A percentile compares a stretch with the other conserved stretches of the same genome.
Conservation (phyloP, 1,139 yeast genomes). For the Chernovozyma sophiae-reginae region DNA sequence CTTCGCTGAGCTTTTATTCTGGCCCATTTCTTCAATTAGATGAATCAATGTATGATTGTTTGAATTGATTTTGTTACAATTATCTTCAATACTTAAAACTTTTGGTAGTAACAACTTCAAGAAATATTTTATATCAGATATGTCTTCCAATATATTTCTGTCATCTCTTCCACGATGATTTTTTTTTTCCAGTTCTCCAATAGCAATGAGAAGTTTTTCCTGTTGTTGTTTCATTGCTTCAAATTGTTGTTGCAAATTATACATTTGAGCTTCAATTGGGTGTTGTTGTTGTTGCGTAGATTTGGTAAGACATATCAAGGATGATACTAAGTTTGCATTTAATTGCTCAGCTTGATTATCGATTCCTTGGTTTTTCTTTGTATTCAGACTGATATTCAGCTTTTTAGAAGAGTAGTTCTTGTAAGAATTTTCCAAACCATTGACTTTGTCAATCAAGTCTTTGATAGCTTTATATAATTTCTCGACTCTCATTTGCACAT, state of each 20-base stretch:
- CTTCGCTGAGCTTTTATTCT: no score
- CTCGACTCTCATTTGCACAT: not conserved
- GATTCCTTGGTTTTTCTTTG: not conserved
- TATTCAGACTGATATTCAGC: not conserved
- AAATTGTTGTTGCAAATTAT: not conserved
- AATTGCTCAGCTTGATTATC: not conserved
- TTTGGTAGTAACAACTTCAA: conserved; percentile 20
- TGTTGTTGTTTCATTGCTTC: not conserved
- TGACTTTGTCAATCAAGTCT: not conserved
- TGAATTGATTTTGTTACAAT: not conserved
- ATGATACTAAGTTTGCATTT: not conserved
- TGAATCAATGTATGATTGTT: not conserved
- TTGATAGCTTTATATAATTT: not conserved
- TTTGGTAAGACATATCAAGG: not conserved
- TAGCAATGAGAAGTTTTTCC: not conserved
- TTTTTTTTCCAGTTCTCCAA: not conserved
- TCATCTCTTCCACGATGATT: no score
- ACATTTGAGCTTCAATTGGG: not conserved
- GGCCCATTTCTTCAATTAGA: not conserved
- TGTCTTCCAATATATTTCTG: not conserved
- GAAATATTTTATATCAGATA: conserved; percentile 17
- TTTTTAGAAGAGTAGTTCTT: no score
- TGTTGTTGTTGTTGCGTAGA: not conserved
- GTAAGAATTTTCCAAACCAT: not conserved
- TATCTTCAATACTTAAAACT: conserved; percentile 16